phyloP scores from a whole-genome alignment of 768 basidiomycete genomes.

The Boletus subparvulus region DNA sequence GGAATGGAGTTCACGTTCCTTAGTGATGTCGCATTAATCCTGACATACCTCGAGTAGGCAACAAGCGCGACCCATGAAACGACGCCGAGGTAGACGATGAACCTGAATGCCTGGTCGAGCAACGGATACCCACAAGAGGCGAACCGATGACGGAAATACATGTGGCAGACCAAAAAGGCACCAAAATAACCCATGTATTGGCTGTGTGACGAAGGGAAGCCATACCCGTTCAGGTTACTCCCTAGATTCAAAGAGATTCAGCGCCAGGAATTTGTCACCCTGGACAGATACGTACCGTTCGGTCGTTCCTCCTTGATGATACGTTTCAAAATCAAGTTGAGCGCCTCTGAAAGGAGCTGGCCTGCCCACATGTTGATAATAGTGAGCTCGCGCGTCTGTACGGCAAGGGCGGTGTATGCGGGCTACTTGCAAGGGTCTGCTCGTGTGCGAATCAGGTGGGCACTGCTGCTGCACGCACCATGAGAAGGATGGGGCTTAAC shows the following conservation, averaged over 20 bases:
- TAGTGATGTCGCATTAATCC: background rate
- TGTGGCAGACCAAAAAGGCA: conserved; percentile 71
- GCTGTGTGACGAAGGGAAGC: conserved; percentile 86
- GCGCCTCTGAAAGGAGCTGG: conserved; percentile 66
- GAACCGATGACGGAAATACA: conserved; percentile 69
- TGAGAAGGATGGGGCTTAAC: conserved; percentile 67
- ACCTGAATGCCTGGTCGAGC: conserved; percentile 53
- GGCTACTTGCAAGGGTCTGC: conserved; percentile 45
- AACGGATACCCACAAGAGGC: conserved; percentile 47
- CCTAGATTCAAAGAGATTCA: conserved; percentile 13
- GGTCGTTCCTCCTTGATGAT: conserved; percentile 69
- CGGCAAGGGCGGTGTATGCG: conserved; percentile 71
- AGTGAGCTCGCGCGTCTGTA: conserved; percentile 76
- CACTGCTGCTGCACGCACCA: conserved; percentile 44
- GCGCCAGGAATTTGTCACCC: background rate
- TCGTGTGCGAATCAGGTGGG: background rate
- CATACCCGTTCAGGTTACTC: conserved; percentile 57
- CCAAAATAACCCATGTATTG: conserved; percentile 90
- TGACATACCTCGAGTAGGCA: conserved; percentile 72
- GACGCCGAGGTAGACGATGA: conserved; percentile 48
- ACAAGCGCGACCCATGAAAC: conserved; percentile 60
- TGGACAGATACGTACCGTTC: conserved; percentile 42
- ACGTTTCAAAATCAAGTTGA: conserved; percentile 71
- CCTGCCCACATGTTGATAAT: conserved; percentile 84
- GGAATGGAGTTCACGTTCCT: background rate